These are phyloP conservation scores for Penicillium polonicum DNA, from an alignment of 2,329 filamentous ascomycete genomes.

Conservation along the genomic window DNA sequence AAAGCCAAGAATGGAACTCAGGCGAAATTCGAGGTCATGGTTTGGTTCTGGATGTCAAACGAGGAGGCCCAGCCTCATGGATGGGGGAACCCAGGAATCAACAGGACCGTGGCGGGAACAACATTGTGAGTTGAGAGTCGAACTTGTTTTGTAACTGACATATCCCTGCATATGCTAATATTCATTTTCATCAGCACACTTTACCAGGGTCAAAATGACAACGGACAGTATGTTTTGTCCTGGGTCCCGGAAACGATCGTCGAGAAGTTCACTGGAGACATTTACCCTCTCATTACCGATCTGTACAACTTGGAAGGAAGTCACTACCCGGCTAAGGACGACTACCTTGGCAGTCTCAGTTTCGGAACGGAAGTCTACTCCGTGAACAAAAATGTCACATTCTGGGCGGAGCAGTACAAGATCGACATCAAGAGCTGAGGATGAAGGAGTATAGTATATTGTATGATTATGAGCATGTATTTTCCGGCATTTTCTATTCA, in stretches of 20 bases:
- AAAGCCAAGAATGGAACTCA: conserved; percentile 41
- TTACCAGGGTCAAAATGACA: conserved; percentile 35
- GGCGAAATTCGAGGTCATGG: conserved; percentile 55
- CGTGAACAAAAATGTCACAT: conserved; percentile 48
- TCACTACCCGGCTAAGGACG: conserved; percentile 40
- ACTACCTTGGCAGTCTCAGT: conserved; percentile 54
- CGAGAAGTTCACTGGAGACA: conserved; percentile 49
- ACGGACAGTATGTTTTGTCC: conserved; percentile 50
- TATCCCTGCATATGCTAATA: conserved; percentile 3
- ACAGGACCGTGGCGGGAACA: conserved; percentile 41
- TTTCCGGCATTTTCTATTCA: not conserved
- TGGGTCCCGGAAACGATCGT: conserved; percentile 46
- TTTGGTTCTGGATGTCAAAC: conserved; percentile 55
- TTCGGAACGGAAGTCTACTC: conserved; percentile 55
- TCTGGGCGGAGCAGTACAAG: conserved; percentile 41
- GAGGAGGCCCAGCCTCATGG: conserved; percentile 52
- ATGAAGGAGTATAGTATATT: conserved; percentile 1
- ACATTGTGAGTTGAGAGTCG: conserved; percentile 19
- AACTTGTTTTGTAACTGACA: not conserved
- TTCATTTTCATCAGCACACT: conserved; percentile 11
- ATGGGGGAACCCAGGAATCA: conserved; percentile 36
- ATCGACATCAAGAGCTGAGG: conserved; percentile 29
- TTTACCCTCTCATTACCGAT: conserved; percentile 47
- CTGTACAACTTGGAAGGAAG: conserved; percentile 37
- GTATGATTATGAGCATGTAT: conserved; percentile 6